These are phyloP conservation scores for Agastache rugosa DNA, from an alignment of 257 asterid species.

Conservation along the genomic window DNA sequence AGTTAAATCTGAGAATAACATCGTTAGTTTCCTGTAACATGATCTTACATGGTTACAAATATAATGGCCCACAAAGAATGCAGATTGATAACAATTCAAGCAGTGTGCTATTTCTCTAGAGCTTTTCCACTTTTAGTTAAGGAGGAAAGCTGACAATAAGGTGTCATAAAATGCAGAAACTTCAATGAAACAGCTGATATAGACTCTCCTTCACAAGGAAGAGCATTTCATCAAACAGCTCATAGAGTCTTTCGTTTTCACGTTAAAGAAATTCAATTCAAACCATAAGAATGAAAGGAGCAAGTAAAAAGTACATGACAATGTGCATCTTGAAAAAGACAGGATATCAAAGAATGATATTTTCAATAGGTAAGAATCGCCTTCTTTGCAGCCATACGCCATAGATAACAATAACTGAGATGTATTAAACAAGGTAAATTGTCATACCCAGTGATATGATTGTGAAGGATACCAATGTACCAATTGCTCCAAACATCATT, in stretches of 20 bases:
- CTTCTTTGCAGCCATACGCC: neutral
- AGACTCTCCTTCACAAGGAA: conserved; percentile 20
- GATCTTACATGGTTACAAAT: conserved; percentile 14
- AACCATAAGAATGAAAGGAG: conserved; percentile 19
- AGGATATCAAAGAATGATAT: conserved; percentile 16
- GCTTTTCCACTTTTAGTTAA: conserved; percentile 25
- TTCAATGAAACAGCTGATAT: neutral
- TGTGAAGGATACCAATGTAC: conserved; percentile 84
- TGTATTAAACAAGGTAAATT: conserved; percentile 36
- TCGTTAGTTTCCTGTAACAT: neutral
- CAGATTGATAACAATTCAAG: conserved; percentile 25
- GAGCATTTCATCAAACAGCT: conserved; percentile 24
- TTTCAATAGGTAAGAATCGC: conserved; percentile 19
- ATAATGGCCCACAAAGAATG: conserved; percentile 17
- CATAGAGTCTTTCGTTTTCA: neutral
- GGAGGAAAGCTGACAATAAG: conserved; percentile 14
- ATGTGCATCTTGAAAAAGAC: neutral
- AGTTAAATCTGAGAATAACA: conserved; percentile 14
- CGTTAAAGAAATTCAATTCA: conserved; percentile 28
- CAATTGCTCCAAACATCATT: conserved; percentile 89
- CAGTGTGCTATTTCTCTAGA: neutral
- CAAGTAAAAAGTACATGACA: conserved; percentile 1
- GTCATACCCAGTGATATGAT: conserved; percentile 81
- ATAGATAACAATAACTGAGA: conserved; percentile 16
- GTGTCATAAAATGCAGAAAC: conserved; percentile 11